Base-by-base conservation (phyloP, 2,329 filamentous ascomycete genomes). In the Ophiostoma pallidulum region DNA sequence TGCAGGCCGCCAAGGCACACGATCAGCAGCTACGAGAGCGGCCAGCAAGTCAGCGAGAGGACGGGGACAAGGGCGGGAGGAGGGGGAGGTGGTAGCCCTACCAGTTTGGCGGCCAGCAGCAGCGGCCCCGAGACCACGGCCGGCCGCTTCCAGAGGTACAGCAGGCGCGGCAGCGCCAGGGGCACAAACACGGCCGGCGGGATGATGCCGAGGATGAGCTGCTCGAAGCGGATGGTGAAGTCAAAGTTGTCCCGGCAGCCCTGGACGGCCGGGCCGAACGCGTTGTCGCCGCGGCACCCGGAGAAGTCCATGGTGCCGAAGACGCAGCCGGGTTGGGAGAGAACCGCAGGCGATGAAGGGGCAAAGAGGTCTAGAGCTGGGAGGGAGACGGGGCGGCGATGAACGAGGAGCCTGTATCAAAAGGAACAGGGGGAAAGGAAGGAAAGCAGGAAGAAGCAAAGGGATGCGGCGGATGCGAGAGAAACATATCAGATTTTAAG, bases 161-260 rank as follows among this genome's bases (percentile, higher is more conserved):
- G 45, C 1, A 65, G 51, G 0, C 69, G 60, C 13, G 61, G 56
- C 39, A 65, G 28, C 0, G 65, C 62, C 2, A 64, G 44, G 0
- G 62, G 51, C 12, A 70, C 52, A 35, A 73, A 71, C 0, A 70
- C 45, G 1, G 62, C 54, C 0, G 65, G 57, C 0, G 72, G 72
- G 3, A 69, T 56, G 8, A 73, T 61, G 1, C 64, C 63, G n/a
- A 75, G 62, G 42, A 74, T 63, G 4, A 72, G 60, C 18, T 67
- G 61, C 55, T 74, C 71, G 46, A 76, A 74, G 24, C 62, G 64
- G 42, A 74, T 58, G 1, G 72, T 75, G 48, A 74, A 73, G 54
- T 74, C 72, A 47, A 75, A 75, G 49, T 71, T 65, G 43, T 60
- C 64, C 9, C 71, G 67, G 47, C 71, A 74, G 19, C 67, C 69